Conservation (phyloP, 2,329 filamentous ascomycete genomes). For the Ophiostoma fasciatum region DNA sequence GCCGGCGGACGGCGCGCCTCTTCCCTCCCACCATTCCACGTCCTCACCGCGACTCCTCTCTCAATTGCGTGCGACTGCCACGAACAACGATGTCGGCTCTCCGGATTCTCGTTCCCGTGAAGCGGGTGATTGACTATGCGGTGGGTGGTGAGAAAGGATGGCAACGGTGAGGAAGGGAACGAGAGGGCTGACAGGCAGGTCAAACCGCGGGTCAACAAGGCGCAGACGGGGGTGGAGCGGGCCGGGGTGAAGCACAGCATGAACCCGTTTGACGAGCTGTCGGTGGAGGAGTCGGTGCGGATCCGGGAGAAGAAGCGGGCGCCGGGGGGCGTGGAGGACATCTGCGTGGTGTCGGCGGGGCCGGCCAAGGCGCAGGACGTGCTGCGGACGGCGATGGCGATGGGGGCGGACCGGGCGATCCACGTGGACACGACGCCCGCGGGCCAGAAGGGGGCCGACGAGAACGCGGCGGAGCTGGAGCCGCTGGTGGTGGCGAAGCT, state of each 20-base stretch:
- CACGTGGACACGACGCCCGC: slow-evolving; percentile 77
- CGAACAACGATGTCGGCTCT: slow-evolving; percentile 49
- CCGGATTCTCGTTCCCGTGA: slow-evolving; percentile 66
- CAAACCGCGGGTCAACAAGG: slow-evolving; percentile 55
- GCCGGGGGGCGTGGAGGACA: slow-evolving; percentile 69
- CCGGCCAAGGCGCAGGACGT: slow-evolving; percentile 78
- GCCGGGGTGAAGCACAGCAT: slow-evolving; percentile 91
- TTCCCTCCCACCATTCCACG: no score
- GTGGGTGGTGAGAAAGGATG: slow-evolving; percentile 29
- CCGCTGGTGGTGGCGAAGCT: slow-evolving; percentile 88
- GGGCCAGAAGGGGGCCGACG: slow-evolving; percentile 46
- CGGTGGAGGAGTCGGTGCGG: slow-evolving; percentile 87
- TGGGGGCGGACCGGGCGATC: slow-evolving; percentile 87
- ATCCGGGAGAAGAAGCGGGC: slow-evolving; percentile 75
- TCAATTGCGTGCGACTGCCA: no score
- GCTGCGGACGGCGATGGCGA: slow-evolving; percentile 92
- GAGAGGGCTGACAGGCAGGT: slow-evolving; percentile 27
- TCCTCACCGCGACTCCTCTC: no score
- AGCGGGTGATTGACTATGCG: slow-evolving; percentile 78
- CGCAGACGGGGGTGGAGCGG: slow-evolving; percentile 78
- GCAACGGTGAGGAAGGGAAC: background rate
- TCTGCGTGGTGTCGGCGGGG: slow-evolving; percentile 77
- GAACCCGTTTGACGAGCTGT: slow-evolving; percentile 98
- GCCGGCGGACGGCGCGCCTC: no score
- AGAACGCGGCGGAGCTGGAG: slow-evolving; percentile 65